These are phyloP conservation scores for Asterophora parasitica DNA, from an alignment of 768 basidiomycete species.

Conservation along the genomic window DNA sequence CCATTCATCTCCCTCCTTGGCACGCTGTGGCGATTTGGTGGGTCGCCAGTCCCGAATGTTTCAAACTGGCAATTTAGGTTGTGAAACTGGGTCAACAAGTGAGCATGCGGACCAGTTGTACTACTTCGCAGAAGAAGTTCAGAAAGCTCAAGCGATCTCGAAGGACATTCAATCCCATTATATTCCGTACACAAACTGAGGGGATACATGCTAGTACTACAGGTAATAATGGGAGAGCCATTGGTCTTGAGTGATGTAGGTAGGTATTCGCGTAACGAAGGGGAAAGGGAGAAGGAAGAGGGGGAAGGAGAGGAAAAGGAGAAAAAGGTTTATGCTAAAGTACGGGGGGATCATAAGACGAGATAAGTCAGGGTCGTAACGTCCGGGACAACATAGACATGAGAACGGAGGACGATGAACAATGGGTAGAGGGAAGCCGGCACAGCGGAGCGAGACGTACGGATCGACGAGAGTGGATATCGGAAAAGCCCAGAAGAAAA, in stretches of 20 bases:
- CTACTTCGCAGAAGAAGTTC: too few relatives aligned
- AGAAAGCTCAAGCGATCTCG: too few relatives aligned
- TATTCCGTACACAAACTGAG: not conserved
- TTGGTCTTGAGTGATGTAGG: conserved; percentile 2
- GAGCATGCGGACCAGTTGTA: too few relatives aligned
- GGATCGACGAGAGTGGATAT: not conserved
- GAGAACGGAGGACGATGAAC: too few relatives aligned
- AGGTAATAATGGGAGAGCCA: conserved; percentile 4
- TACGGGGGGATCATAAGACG: conserved; percentile 1
- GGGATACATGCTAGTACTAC: conserved; percentile 13
- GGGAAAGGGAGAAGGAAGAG: too few relatives aligned
- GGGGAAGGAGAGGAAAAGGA: not conserved
- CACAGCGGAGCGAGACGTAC: not conserved
- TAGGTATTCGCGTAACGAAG: not conserved
- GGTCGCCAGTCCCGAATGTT: too few relatives aligned
- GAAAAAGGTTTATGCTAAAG: conserved; percentile 7
- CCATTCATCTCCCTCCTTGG: too few relatives aligned
- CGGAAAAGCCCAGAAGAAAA: too few relatives aligned
- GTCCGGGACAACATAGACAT: conserved; percentile 1
- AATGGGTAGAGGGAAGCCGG: not conserved
- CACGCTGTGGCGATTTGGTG: too few relatives aligned
- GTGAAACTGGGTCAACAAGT: too few relatives aligned
- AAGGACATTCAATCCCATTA: not conserved
- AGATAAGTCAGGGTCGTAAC: conserved; percentile 10
- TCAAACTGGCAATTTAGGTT: too few relatives aligned